Conservation (phyloP, 371 early-diverging fungal genomes). For the Zychaea mexicana region DNA sequence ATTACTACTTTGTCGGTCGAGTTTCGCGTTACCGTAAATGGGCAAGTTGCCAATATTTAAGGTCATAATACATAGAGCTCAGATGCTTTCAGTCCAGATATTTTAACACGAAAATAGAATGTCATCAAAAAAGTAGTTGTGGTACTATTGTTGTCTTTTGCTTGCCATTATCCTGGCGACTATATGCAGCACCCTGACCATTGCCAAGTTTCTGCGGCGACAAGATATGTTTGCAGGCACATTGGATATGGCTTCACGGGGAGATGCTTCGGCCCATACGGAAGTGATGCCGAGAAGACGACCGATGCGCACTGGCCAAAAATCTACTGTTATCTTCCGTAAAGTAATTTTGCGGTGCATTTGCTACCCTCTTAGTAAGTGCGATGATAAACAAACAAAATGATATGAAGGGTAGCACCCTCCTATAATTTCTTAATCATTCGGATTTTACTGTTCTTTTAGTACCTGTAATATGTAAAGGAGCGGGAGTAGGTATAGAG, state of each 20-base stretch:
- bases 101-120: neutral
- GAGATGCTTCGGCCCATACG: neutral
- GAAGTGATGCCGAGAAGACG: neutral
- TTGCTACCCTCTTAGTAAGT: conserved; percentile 38
- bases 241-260: conserved; percentile 24
- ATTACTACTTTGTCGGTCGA: conserved; percentile 30
- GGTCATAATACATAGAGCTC: neutral
- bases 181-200: conserved; percentile 23
- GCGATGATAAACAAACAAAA: neutral
- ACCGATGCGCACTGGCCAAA: neutral
- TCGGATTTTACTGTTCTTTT: no score
- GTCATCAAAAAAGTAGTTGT: conserved; percentile 20
- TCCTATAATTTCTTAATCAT: no score
- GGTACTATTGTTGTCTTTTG: conserved; percentile 37
- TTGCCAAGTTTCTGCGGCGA: conserved; percentile 21
- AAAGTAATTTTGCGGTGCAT: conserved; percentile 35
- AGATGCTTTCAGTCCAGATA: neutral
- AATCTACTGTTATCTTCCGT: conserved; percentile 18
- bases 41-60: conserved; percentile 21
- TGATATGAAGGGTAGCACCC: no score
- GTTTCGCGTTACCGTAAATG: conserved; percentile 26
- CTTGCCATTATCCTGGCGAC: conserved; percentile 25
- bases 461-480: conserved; percentile 41
- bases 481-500: conserved; percentile 36
- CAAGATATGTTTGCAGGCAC: conserved; percentile 26